These are phyloP conservation scores for Tetraselmis striata DNA, from an alignment of 139 green algal genomes.

Conservation along the genomic window DNA sequence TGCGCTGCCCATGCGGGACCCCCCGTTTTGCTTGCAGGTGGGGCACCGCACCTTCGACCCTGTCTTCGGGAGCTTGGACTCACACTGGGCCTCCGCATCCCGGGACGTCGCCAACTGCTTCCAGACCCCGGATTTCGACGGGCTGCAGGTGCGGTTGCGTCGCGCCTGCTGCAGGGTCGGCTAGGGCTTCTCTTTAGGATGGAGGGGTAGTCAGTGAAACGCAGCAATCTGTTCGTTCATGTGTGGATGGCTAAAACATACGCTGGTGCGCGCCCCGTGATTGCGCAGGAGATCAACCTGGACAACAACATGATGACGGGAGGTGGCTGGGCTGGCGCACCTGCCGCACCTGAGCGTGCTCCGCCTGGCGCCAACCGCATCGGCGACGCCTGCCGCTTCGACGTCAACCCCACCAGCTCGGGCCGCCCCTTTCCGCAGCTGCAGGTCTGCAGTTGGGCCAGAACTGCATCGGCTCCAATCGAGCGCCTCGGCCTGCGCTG, in stretches of 20 bases:
- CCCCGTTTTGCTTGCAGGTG: no score
- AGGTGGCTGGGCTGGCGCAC: conserved; percentile 22
- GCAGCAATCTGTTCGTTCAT: no score
- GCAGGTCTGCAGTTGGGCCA: conserved; percentile 38
- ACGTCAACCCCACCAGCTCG: neutral
- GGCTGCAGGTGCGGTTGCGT: conserved; percentile 35
- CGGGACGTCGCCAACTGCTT: conserved; percentile 51
- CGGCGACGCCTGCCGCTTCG: conserved; percentile 36
- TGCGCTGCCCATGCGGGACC: no score
- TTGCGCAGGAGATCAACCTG: conserved; percentile 46
- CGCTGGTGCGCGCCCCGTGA: no score
- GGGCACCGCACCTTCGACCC: conserved; percentile 44
- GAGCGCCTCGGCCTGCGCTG: conserved; percentile 24
- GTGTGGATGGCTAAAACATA: no score
- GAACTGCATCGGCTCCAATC: conserved; percentile 41
- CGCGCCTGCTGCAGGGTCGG: no score
- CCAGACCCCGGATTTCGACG: conserved; percentile 28
- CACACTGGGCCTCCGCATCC: conserved; percentile 30
- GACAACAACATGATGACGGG: conserved; percentile 52
- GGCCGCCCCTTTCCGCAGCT: conserved; percentile 12
- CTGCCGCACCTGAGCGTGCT: conserved; percentile 20
- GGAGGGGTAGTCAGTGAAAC: no score
- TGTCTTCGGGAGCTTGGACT: conserved; percentile 55
- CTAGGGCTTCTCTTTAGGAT: no score
- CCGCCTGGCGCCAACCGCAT: conserved; percentile 43